Conservation (phyloP, 2,329 filamentous ascomycete species). For the Alternaria arborescens region DNA sequence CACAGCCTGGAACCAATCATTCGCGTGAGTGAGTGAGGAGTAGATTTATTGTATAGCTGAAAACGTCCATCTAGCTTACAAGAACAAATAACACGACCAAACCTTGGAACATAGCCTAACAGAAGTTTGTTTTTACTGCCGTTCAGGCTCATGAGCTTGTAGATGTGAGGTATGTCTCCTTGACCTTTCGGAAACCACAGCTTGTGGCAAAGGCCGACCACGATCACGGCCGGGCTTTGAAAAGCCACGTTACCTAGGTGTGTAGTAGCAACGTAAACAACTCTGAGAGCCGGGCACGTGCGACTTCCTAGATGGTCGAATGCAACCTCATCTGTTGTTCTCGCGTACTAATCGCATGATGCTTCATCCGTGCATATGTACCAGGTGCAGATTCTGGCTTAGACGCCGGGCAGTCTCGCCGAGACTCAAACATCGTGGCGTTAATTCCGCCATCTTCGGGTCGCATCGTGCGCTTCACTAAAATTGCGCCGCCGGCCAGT, state of each 20-base stretch:
- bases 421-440: neutral
- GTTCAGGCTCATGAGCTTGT: neutral
- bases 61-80: no score
- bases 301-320: neutral
- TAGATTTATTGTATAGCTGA: no score
- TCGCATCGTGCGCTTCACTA: constrained; percentile 4
- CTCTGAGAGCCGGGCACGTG: neutral
- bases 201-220: neutral
- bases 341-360: neutral
- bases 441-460: neutral
- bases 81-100: no score
- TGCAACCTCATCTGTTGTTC: neutral
- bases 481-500: constrained; percentile 12
- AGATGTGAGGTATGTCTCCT: neutral
- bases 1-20: no score
- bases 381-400: neutral
- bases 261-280: neutral
- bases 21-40: no score
- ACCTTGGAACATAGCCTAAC: neutral
- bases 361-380: neutral
- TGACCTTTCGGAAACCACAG: neutral
- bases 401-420: neutral
- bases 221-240: neutral
- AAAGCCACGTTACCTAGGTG: neutral
- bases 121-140: neutral